Conservation (phyloP, 306 rosid species). For the Crataegus laevigata region DNA sequence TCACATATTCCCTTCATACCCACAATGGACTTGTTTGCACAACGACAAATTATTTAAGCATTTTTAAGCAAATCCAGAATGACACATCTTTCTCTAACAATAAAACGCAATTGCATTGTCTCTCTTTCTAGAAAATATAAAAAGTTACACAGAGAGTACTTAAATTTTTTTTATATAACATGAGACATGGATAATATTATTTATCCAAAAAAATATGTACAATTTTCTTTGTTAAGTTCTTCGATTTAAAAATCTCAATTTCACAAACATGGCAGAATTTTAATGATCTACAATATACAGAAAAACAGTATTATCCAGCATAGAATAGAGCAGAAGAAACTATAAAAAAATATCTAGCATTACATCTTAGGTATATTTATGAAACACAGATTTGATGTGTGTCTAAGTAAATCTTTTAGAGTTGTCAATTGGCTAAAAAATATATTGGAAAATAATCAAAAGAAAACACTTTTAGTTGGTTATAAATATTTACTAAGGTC, state of each 20-base stretch:
- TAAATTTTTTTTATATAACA: neutral
- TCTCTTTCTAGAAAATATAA: conserved; percentile 5
- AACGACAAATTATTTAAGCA: neutral
- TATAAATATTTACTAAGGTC: neutral
- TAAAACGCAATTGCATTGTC: neutral
- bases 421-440: conserved; percentile 12
- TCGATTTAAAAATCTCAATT: neutral
- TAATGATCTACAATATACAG: neutral
- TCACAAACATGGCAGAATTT: neutral
- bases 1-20: neutral
- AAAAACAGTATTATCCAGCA: neutral
- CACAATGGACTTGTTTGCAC: neutral
- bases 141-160: neutral
- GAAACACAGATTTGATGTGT: neutral
- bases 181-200: neutral
- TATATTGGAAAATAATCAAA: conserved; percentile 4
- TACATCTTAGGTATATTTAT: neutral
- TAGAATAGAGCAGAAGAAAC: neutral
- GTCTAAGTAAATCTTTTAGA: neutral
- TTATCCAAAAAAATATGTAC: neutral
- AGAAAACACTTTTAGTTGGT: conserved; percentile 15
- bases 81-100: no score
- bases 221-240: neutral
- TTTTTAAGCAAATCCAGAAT: neutral
- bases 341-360: neutral